Percentiles rank a stretch among this genome's conserved stretches.
These are phyloP conservation scores for Boletus bicolor DNA, from an alignment of 768 basidiomycete species.

Conservation along the genomic window DNA sequence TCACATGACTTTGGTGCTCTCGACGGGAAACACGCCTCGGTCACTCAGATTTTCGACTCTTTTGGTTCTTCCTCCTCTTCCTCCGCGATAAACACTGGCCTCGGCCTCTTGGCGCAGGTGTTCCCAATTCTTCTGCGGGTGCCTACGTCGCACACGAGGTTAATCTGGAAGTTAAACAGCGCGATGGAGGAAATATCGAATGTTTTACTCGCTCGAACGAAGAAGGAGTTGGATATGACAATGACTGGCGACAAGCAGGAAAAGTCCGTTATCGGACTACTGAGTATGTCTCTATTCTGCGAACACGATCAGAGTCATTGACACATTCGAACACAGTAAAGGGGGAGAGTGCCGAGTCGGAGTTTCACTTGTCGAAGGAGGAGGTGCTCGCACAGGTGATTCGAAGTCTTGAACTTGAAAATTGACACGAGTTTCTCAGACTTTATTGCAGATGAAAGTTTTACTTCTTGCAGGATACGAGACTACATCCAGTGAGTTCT, in stretches of 20 bases:
- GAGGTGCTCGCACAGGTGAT: constrained; percentile 30
- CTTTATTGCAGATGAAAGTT: constrained; percentile 16
- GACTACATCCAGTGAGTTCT: constrained; percentile 19
- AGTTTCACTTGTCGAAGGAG: constrained; percentile 23
- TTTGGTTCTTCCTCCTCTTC: constrained; percentile 22
- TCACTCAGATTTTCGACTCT: constrained; percentile 40
- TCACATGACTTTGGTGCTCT: constrained; percentile 56
- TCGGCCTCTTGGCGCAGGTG: constrained; percentile 36
- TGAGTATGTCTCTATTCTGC: constrained; percentile 18
- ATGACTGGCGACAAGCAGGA: constrained; percentile 23
- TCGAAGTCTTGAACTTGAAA: too few relatives aligned
- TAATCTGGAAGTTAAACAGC: constrained; percentile 29
- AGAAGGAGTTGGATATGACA: constrained; percentile 30
- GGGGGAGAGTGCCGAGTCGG: constrained; percentile 29
- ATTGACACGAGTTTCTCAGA: neutral
- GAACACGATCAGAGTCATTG: neutral
- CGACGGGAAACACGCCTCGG: constrained; percentile 43
- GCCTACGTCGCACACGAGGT: constrained; percentile 35
- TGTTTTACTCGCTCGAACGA: constrained; percentile 36
- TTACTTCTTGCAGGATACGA: constrained; percentile 25
- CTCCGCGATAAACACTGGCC: constrained; percentile 28
- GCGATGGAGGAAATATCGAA: constrained; percentile 42
- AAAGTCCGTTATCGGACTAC: constrained; percentile 24
- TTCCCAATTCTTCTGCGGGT: constrained; percentile 37
- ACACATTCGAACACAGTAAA: constrained; percentile 30